Base-by-base conservation (phyloP, 106 monocot species). In the Allium sativum region DNA sequence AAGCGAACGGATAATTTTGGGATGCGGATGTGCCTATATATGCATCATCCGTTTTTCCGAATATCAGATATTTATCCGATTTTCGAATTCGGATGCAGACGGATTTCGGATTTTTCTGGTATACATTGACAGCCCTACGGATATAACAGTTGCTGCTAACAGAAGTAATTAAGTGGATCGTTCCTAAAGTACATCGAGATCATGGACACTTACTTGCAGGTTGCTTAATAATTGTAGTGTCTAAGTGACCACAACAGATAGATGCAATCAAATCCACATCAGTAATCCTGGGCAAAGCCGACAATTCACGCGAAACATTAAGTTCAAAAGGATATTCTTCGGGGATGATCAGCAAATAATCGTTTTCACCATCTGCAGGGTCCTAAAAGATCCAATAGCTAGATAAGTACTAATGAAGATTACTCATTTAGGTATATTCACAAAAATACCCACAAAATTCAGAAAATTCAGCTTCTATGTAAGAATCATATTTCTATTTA, bases 221-320 rank as follows among this genome's bases (percentile, higher is more conserved):
- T 45, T 71, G 76, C 40, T 88, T 62, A 18, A 91, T 59, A 45
- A 70, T 51, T 43, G 82, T 51, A 42, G 76, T 46, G 22, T 98
- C 96, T 50, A 98, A 66, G 52, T 69, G 64, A 9, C 87, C 91
- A 51, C 82, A 98, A 67, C 91, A 78, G 53, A 85, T 62, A 31
- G 96, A 81, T 74, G 77, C 69, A 68, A 85, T 18, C 59, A 98
- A 60, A 43, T 85, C 77, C 8, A 73, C 15, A 20, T 98, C 96
- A 67, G 42, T 82, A 44, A 98, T 59, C 75, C 71, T 79, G 44
- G 82, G 58, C 53, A 87, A 71, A 62, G 76, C 70, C 48, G 73
- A 76, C 18, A 85, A 61, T 53, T 72, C 70, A 10, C 64, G 48
- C 21, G 53, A 66, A 51, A 66, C 45, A 61, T 68, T 69, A 55